Evolutionary conservation across 2,329 filamentous ascomycete species (phyloP).

Genomic region (Fusarium camptoceras): DNA sequence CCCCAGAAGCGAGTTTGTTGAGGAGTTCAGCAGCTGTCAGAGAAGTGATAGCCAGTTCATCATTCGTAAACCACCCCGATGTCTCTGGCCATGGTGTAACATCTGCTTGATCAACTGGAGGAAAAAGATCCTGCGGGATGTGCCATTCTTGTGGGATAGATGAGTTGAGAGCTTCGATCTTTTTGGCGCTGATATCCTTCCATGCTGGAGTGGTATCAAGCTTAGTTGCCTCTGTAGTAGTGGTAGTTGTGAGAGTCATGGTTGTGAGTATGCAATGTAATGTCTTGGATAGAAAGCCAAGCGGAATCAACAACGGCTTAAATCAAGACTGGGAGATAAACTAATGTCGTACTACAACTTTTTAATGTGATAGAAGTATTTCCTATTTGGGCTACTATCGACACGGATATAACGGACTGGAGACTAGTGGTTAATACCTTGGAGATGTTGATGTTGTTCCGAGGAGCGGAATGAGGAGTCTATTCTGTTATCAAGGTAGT

Average conservation of each 20-base stretch:
- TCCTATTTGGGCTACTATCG: constrained; percentile 10
- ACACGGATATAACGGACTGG: background rate
- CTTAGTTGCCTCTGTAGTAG: constrained; percentile 15
- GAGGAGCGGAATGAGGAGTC: background rate
- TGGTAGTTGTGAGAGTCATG: constrained; percentile 25
- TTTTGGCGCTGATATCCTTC: constrained; percentile 31
- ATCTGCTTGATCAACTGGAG: constrained; percentile 61
- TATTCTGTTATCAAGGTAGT: constrained; percentile 15
- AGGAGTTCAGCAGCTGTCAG: constrained; percentile 56
- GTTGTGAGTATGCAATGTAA: background rate
- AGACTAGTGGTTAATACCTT: constrained; percentile 17
- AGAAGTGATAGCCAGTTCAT: constrained; percentile 61
- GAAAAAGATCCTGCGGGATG: constrained; percentile 64
- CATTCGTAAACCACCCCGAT: constrained; percentile 69
- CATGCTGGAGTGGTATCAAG: constrained; percentile 26
- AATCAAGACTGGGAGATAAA: constrained; percentile 8
- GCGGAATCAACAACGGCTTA: constrained; percentile 13
- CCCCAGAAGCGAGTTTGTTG: constrained; percentile 48
- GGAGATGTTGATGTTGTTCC: background rate
- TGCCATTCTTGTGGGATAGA: constrained; percentile 70
- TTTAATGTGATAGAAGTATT: constrained; percentile 17
- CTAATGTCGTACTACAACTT: background rate
- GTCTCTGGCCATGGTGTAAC: constrained; percentile 66
- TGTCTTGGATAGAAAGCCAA: constrained; percentile 4
- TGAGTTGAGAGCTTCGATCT: constrained; percentile 37